phyloP scores from a whole-genome alignment of 2,329 filamentous ascomycete genomes.

The Ophiocordyceps polyrhachis-furcata region DNA sequence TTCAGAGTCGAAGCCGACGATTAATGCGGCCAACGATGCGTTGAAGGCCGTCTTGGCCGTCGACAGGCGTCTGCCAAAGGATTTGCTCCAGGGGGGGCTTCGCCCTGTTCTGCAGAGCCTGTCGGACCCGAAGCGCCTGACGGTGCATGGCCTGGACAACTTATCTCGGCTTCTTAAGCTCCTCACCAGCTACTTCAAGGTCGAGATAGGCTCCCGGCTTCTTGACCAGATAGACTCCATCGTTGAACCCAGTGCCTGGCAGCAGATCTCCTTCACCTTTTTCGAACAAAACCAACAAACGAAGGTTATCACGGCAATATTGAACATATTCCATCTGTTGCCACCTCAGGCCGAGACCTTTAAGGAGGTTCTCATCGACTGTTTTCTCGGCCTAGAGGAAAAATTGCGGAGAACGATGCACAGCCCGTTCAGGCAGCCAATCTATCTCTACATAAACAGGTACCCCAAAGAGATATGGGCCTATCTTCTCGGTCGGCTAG shows the following conservation, averaged over 20 bases:
- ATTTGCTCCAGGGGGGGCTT: slow-evolving; percentile 82
- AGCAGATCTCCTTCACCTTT: slow-evolving; percentile 84
- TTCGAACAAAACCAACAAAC: slow-evolving; percentile 86
- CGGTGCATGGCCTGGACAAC: slow-evolving; percentile 76
- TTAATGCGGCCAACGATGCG: slow-evolving; percentile 82
- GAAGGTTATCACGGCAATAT: slow-evolving; percentile 85
- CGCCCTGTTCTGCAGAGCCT: slow-evolving; percentile 92
- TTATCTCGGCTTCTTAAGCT: slow-evolving; percentile 76
- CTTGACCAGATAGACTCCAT: slow-evolving; percentile 87
- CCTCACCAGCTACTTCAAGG: slow-evolving; percentile 96
- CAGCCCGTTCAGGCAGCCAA: slow-evolving; percentile 76
- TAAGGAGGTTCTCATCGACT: slow-evolving; percentile 75
- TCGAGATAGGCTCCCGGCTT: slow-evolving; percentile 86
- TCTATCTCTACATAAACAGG: slow-evolving; percentile 84
- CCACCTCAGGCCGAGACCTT: slow-evolving; percentile 80
- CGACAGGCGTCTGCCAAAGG: slow-evolving; percentile 84
- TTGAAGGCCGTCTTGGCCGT: slow-evolving; percentile 74
- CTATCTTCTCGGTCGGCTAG: slow-evolving; percentile 60
- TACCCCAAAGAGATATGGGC: slow-evolving; percentile 79
- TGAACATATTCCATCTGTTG: slow-evolving; percentile 94
- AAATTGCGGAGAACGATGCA: slow-evolving; percentile 71
- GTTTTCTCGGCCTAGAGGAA: slow-evolving; percentile 74
- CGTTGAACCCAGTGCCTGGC: slow-evolving; percentile 59
- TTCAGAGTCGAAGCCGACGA: slow-evolving; percentile 78
- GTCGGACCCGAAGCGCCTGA: slow-evolving; percentile 81